Evolutionary conservation across 2,329 filamentous ascomycete species (phyloP).

Genomic region (Diaporthe humulicola): DNA sequence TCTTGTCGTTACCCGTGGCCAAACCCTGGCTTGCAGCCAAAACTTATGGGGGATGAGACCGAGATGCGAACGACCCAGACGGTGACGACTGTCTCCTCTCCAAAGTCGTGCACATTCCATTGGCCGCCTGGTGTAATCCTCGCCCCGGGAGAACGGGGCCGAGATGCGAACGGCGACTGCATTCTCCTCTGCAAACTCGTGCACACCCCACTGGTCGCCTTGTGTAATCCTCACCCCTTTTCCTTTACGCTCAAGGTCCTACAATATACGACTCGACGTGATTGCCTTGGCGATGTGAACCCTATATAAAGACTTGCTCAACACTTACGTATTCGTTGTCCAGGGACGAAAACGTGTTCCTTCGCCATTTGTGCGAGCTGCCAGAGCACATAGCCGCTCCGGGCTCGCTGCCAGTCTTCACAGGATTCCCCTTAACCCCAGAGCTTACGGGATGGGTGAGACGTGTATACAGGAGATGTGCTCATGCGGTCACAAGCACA

Average conservation of each 20-base stretch:
- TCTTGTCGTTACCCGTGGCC: background rate
- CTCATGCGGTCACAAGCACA: background rate
- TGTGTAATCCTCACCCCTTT: no score
- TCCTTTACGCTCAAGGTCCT: no score
- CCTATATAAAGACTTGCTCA: no score
- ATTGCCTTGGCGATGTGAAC: no score
- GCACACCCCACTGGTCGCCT: no score
- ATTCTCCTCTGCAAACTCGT: no score
- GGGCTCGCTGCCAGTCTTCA: background rate
- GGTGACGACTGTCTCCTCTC: background rate
- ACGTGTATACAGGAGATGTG: background rate
- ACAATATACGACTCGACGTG: no score
- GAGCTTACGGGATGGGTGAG: background rate
- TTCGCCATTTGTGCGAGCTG: no score
- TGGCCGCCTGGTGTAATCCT: conserved; percentile 6
- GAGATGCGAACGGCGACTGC: no score
- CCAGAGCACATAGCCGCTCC: background rate
- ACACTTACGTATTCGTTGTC: background rate
- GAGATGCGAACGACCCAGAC: background rate
- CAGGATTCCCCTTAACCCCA: background rate
- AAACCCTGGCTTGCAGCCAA: background rate
- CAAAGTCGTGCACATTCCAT: background rate
- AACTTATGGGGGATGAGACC: background rate
- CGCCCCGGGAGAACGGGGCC: no score
- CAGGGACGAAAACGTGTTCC: background rate